Conservation (phyloP, 192 early-diverging fungal genomes). For the Linnemannia hyalina region DNA sequence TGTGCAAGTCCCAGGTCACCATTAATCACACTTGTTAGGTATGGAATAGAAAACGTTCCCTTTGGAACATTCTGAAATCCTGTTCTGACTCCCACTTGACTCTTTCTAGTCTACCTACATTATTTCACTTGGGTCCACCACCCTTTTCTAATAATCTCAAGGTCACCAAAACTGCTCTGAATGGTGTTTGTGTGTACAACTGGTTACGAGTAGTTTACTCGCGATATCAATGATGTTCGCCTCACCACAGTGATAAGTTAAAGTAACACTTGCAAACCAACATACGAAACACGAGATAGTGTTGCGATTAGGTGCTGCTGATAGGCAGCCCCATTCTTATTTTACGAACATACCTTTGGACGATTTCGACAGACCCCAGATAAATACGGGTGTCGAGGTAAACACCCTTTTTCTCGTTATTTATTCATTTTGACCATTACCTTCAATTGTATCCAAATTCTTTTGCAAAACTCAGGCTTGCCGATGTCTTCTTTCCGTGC, state of each 20-base stretch:
- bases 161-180: not conserved
- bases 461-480: not conserved
- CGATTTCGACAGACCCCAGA: too few species aligned
- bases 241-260: not conserved
- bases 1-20: not conserved
- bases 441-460: constrained; percentile 11
- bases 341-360: too few species aligned
- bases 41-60: not conserved
- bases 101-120: not conserved
- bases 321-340: too few species aligned
- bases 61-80: not conserved
- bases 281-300: too few species aligned
- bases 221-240: not conserved
- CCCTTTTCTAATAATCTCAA: not conserved
- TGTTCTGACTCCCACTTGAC: not conserved
- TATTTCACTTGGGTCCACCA: not conserved
- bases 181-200: not conserved
- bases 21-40: not conserved
- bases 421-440: too few species aligned
- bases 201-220: not conserved
- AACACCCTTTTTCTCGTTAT: too few species aligned
- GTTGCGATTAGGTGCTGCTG: too few species aligned
- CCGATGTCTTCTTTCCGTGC: not conserved
- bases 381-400: too few species aligned
- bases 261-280: not conserved